Base-by-base conservation (phyloP, 1,139 yeast genomes). In the Zygoascus meyerae region DNA sequence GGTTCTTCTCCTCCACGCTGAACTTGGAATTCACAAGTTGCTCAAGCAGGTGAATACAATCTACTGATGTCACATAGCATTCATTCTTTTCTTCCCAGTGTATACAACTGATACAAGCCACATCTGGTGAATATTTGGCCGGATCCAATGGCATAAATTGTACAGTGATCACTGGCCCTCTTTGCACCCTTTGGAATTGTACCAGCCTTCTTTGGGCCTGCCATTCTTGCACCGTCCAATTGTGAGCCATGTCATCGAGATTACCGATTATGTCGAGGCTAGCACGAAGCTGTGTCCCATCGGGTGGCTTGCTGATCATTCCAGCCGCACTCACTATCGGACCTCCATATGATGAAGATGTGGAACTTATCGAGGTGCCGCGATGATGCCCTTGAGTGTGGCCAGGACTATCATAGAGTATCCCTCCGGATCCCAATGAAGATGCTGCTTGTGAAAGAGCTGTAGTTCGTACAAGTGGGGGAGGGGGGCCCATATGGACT, bases 1-100 rank as follows among this genome's bases (percentile, higher is more conserved):
- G 68, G 62, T 83, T 83, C 64, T 83, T 83, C 60, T 82, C 90
- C 58, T 74, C 86, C 12, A 81, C 81, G 10, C 78, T 71, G 61
- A 82, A 82, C 53, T 73, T 73, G 48, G 79, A 73, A 48, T 71
- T 74, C 30, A 79, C 78, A 46, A 82, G 69, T 53, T 73, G 72
- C 59, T 82, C 87, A 40, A 82, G 67, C 9, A 82, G 62, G 31
- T 71, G 61, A 15, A 82, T 79, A 46, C 83, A 72, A 59, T 82
- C 89, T 28, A 82, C 89, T 2, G 83, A 76, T 0, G 89, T 82
- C 35, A 81, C 80, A 48, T 73, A 78, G 58, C 71, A 73, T 48
- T 71, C 67, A 40, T 71, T 67, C 48, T 71, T 66, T 49, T 75
- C 81, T 47, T 68, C 66, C 84, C 86, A 80, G 60, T 70, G 74